Percentiles rank a stretch among this genome's conserved stretches.
Conservation (phyloP, 2,329 filamentous ascomycete species). For the Metarhizium sp. region DNA sequence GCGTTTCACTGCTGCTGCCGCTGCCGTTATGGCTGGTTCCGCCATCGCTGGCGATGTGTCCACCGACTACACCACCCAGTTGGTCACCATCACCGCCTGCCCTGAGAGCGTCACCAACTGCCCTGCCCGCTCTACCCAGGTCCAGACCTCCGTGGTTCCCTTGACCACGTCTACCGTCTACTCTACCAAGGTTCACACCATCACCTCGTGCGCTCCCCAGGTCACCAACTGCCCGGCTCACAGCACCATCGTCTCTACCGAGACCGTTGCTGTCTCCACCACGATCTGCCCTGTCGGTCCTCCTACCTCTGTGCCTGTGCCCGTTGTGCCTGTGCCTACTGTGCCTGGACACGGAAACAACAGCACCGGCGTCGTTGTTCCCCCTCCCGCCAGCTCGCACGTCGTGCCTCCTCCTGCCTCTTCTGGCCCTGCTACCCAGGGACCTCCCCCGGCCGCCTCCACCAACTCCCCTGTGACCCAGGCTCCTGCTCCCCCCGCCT, state of each 20-base stretch:
- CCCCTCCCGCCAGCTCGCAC: background rate
- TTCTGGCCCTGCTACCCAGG: slow-evolving; percentile 3
- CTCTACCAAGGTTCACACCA: slow-evolving; percentile 48
- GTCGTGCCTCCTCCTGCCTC: slow-evolving; percentile 8
- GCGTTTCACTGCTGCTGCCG: slow-evolving; percentile 45
- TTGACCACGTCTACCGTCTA: slow-evolving; percentile 46
- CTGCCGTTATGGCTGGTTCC: slow-evolving; percentile 7
- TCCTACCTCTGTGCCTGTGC: slow-evolving; percentile 10
- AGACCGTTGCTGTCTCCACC: slow-evolving; percentile 29
- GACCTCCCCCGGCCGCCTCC: slow-evolving; percentile 2
- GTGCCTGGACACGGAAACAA: slow-evolving; percentile 9
- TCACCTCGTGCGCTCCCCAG: slow-evolving; percentile 50
- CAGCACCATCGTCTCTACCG: slow-evolving; percentile 26
- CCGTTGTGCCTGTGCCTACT: background rate
- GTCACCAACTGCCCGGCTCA: slow-evolving; percentile 52
- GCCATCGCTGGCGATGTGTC: slow-evolving; percentile 22
- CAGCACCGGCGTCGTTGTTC: background rate
- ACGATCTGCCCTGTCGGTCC: slow-evolving; percentile 28
- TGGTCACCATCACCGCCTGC: slow-evolving; percentile 55
- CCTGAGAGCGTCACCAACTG: slow-evolving; percentile 52
- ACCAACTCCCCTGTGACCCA: slow-evolving; percentile 4
- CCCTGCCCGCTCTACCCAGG: slow-evolving; percentile 33
- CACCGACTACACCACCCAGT: slow-evolving; percentile 47
- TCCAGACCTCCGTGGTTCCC: slow-evolving; percentile 28
- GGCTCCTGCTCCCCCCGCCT: slow-evolving; percentile 10